These are phyloP conservation scores for Strobilomyces confusus DNA, from an alignment of 768 basidiomycete genomes.

Conservation along the genomic window DNA sequence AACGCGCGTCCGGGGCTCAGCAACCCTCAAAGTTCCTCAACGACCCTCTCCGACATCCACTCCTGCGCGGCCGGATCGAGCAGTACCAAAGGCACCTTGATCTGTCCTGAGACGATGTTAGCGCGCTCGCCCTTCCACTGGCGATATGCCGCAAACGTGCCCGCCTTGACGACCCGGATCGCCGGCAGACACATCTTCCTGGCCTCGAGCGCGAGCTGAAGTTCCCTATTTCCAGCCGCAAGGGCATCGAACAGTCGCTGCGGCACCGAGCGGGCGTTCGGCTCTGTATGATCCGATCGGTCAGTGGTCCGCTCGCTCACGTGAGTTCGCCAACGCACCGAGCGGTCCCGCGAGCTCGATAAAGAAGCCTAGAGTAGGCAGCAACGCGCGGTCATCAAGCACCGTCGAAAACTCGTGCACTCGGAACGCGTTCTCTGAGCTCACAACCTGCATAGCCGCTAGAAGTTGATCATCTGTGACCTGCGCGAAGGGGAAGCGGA, in stretches of 20 bases:
- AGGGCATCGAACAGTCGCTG: slow-evolving; percentile 8
- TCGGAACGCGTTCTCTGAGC: neutral
- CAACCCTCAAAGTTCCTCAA: neutral
- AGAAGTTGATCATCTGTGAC: slow-evolving; percentile 11
- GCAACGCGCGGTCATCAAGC: slow-evolving; percentile 6
- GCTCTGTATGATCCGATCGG: neutral
- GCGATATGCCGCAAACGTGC: slow-evolving; percentile 18
- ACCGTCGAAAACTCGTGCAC: slow-evolving; percentile 15
- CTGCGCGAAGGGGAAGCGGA: slow-evolving; percentile 2
- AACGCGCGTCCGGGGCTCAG: too few species aligned
- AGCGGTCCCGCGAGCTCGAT: slow-evolving; percentile 5
- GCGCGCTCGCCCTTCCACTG: neutral
- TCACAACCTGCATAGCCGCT: neutral
- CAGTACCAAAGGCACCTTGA: neutral
- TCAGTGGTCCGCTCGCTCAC: neutral
- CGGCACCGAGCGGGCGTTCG: neutral
- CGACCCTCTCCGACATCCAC: neutral
- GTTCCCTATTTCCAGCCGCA: neutral
- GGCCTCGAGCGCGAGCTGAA: neutral
- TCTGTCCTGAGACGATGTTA: neutral
- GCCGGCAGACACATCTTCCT: neutral
- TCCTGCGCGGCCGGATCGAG: neutral
- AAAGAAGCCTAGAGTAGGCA: slow-evolving; percentile 9
- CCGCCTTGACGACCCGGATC: neutral
- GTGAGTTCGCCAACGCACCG: neutral